A percentile compares a stretch with the other conserved stretches of the same genome.
phyloP scores from a whole-genome alignment of 2,329 filamentous ascomycete species.

The Trichophyton verrucosum region DNA sequence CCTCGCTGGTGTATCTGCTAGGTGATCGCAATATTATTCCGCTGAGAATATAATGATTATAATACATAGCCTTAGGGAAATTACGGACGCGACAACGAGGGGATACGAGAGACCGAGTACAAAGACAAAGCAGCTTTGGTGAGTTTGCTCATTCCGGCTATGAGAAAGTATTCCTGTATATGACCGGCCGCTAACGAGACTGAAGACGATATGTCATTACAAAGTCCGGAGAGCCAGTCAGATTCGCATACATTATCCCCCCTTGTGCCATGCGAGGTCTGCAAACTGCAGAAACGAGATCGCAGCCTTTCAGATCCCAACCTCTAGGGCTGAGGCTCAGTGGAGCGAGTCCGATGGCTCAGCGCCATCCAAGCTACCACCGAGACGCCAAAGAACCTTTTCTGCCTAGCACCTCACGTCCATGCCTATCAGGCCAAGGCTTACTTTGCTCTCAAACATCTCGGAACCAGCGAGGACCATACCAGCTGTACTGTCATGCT shows the following conservation, averaged over 20 bases:
- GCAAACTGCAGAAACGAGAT: background rate
- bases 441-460: too few species aligned
- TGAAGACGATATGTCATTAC: constrained; percentile 6
- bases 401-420: constrained; percentile 6
- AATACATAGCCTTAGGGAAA: too few species aligned
- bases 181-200: too few species aligned
- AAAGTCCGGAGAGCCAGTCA: constrained; percentile 3
- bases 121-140: too few species aligned
- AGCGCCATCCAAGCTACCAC: constrained; percentile 5
- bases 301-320: background rate
- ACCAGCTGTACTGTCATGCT: background rate
- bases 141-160: too few species aligned
- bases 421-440: constrained; percentile 5
- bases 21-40: too few species aligned
- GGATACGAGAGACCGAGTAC: too few species aligned
- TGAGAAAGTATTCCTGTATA: too few species aligned
- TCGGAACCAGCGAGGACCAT: background rate
- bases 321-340: too few species aligned
- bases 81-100: too few species aligned
- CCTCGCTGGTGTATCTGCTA: too few species aligned
- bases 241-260: constrained; percentile 10
- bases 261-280: constrained; percentile 9
- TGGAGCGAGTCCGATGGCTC: background rate
- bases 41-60: too few species aligned
- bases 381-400: constrained; percentile 8